Conservation (phyloP, 2,329 filamentous ascomycete species). For the Hymenoscyphus fraxineus region DNA sequence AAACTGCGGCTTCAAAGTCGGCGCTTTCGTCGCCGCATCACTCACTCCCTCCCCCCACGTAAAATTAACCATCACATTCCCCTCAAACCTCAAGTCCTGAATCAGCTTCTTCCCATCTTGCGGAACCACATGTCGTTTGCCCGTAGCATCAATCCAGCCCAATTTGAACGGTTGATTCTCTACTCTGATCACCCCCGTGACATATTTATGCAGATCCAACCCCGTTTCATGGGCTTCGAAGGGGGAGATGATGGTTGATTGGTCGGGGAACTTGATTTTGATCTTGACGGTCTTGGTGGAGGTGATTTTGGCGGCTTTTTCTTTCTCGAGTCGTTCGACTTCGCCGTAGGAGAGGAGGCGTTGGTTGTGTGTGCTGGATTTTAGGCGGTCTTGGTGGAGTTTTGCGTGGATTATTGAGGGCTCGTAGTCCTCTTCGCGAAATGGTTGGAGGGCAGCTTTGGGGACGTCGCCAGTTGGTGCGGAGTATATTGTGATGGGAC, state of each 20-base stretch:
- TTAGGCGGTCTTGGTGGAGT: slow-evolving; percentile 66
- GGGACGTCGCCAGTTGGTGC: slow-evolving; percentile 74
- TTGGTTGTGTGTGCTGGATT: slow-evolving; percentile 62
- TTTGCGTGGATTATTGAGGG: slow-evolving; percentile 74
- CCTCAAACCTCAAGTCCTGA: slow-evolving; percentile 64
- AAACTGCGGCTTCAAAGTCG: slow-evolving; percentile 41
- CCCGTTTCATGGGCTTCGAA: slow-evolving; percentile 67
- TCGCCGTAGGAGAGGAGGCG: slow-evolving; percentile 81
- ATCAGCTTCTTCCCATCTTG: slow-evolving; percentile 59
- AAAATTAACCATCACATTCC: slow-evolving; percentile 71
- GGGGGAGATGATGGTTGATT: slow-evolving; percentile 70
- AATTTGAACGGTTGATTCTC: slow-evolving; percentile 67
- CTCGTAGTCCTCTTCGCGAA: slow-evolving; percentile 71
- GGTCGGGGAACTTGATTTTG: slow-evolving; percentile 84
- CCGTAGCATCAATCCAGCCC: slow-evolving; percentile 27
- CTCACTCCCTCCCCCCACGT: slow-evolving; percentile 66
- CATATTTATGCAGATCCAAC: slow-evolving; percentile 68
- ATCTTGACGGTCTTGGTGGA: slow-evolving; percentile 66
- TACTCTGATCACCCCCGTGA: slow-evolving; percentile 66
- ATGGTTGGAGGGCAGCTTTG: slow-evolving; percentile 63
- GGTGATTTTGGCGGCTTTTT: slow-evolving; percentile 61
- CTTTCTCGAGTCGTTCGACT: slow-evolving; percentile 64
- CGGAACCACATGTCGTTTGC: slow-evolving; percentile 38
- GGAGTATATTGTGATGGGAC: slow-evolving; percentile 68
- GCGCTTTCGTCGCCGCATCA: slow-evolving; percentile 47